A percentile compares a stretch with the other conserved stretches of the same genome.
These are phyloP conservation scores for Trypanosoma theileri DNA, from an alignment of 208 protist species.

Conservation along the genomic window DNA sequence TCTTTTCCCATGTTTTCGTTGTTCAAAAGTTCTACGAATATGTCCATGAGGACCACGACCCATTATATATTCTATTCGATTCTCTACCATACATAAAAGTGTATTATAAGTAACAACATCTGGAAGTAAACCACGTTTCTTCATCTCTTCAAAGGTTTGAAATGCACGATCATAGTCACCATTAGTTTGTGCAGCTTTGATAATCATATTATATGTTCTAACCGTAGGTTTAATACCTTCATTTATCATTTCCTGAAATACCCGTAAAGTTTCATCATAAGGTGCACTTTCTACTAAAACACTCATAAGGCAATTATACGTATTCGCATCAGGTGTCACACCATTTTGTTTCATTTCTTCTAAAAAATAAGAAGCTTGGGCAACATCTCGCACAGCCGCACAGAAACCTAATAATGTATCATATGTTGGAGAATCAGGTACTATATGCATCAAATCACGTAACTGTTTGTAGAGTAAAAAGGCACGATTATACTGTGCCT, in stretches of 20 bases:
- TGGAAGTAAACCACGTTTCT: slow-evolving; percentile 76
- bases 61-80: slow-evolving; percentile 81
- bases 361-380: slow-evolving; percentile 85
- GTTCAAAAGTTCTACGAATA: slow-evolving; percentile 56
- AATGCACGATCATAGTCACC: slow-evolving; percentile 89
- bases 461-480: slow-evolving; percentile 90
- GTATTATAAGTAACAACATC: slow-evolving; percentile 92
- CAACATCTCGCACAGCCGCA: slow-evolving; percentile 79
- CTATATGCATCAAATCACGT: slow-evolving; percentile 65
- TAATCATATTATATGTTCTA: slow-evolving; percentile 89
- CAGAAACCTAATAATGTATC: slow-evolving; percentile 91
- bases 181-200: slow-evolving; percentile 65
- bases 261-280: slow-evolving; percentile 76
- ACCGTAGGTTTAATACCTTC: slow-evolving; percentile 55
- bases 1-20: slow-evolving; percentile 47
- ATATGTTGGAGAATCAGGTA: slow-evolving; percentile 81
- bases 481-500: slow-evolving; percentile 69
- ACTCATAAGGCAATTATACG: slow-evolving; percentile 92
- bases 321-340: slow-evolving; percentile 76
- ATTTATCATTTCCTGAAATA: slow-evolving; percentile 75
- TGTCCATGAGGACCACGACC: slow-evolving; percentile 42
- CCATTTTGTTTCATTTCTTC: slow-evolving; percentile 87
- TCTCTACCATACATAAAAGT: slow-evolving; percentile 76
- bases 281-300: slow-evolving; percentile 78
- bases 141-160: slow-evolving; percentile 92